Percentiles rank a stretch among this genome's conserved stretches.
Evolutionary conservation across 176 grass and related monocot species (phyloP).

Genomic region (Bonia amplexicaulis): DNA sequence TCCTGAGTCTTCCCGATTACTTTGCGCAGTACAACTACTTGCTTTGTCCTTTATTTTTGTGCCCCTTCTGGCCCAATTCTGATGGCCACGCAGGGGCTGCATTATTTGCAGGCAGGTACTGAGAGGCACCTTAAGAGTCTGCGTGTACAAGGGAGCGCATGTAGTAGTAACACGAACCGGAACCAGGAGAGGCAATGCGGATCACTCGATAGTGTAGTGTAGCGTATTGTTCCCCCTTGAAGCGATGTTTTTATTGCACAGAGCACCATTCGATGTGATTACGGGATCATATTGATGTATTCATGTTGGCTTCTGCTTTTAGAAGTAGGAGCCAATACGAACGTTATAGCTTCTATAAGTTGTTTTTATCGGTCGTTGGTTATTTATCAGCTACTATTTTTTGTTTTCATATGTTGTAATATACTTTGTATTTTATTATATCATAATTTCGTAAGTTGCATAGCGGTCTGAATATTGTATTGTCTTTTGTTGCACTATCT

Average conservation of each 20-base stretch:
- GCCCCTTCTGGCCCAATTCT: background rate
- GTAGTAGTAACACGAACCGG: background rate
- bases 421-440: too few relatives aligned
- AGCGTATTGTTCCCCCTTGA: background rate
- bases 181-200: background rate
- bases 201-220: background rate
- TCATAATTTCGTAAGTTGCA: too few relatives aligned
- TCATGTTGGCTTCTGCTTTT: too few relatives aligned
- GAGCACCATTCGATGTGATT: background rate
- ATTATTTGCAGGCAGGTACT: background rate
- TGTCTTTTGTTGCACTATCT: too few relatives aligned
- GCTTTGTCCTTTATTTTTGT: too few relatives aligned
- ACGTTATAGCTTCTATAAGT: too few relatives aligned
- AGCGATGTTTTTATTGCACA: background rate
- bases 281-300: background rate
- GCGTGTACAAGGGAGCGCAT: background rate
- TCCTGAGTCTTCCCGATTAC: background rate
- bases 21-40: too few relatives aligned
- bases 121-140: background rate
- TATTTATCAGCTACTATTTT: too few relatives aligned
- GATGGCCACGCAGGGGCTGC: background rate
- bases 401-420: too few relatives aligned
- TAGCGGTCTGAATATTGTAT: accelerated
- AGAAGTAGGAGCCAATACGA: too few relatives aligned
- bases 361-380: accelerated